Conservation (phyloP, 305 asterid species). For the Nicotiana rustica region DNA sequence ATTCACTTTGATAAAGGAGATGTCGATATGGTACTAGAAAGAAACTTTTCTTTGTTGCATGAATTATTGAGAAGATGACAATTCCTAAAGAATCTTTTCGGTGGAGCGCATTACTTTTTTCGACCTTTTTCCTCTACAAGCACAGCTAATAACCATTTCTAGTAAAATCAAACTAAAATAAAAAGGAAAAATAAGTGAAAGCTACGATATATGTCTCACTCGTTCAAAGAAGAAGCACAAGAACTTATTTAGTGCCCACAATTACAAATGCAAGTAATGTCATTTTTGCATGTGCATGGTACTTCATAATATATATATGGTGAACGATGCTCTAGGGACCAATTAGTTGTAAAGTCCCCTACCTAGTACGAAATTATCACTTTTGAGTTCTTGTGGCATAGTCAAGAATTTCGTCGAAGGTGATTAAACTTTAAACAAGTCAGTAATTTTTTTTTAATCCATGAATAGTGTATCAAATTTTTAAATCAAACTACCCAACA, state of each 20-base stretch:
- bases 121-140: neutral
- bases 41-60: conserved; percentile 21
- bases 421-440: no score
- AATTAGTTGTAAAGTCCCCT: neutral
- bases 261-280: neutral
- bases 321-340: conserved; percentile 25
- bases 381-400: no score
- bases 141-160: neutral
- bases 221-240: neutral
- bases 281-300: conserved; percentile 30
- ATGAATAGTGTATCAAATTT: no score
- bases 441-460: no score
- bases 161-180: neutral
- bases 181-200: neutral
- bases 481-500: no score
- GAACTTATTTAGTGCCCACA: neutral
- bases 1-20: neutral
- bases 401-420: no score
- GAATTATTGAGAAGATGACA: conserved; percentile 30
- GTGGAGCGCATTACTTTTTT: neutral
- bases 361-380: no score
- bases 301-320: neutral
- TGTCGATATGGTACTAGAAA: neutral
- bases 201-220: neutral
- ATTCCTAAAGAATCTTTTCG: neutral